Base-by-base conservation (phyloP, 148 eudicot species). In the Polygonum maritimum region DNA sequence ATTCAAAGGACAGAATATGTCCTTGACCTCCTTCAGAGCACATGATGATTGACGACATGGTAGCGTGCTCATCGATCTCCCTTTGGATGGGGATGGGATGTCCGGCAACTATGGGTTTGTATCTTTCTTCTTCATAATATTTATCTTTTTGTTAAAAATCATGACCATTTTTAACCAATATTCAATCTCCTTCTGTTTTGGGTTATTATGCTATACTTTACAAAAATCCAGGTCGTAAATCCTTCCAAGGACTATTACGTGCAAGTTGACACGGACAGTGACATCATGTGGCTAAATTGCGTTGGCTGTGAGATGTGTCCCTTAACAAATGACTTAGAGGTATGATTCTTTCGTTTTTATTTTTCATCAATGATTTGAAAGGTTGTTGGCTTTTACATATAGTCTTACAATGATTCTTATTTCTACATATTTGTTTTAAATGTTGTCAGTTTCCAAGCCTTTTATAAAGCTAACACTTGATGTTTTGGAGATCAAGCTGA, bases 231-330 rank as follows among this genome's bases (percentile, higher is more conserved):
- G 55, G 86, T 94, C 62, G 98, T 97, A 55, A 90, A 93, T 38
- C 98, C 98, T 73, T 84, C 97, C 19, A 85, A 81, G 79, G 90
- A 87, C 79, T 94, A 92, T 79, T 92, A 86, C 79, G 90, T 94
- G 86, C 98, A 94, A 89, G 98, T 94, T 45, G 98, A 94, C 75
- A 94, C 98, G 21, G 98, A 97, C 74, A 92, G 85, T 81, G 97
- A 92, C 77, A 90, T 92, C 69, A 89, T 89, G 78, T 94, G 98
- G 98, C 91, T 94, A 63, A 94, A 94, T 80, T 92, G 98, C 84
- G 86, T 90, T 79, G 87, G 89, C 76, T 94, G 98, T 82, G 74
- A n/a, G 12, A 87, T 89, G n/a, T n/a, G n/a, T n/a, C 76, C 98
- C 98, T 26, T 84, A 78, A 78, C 86, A 87, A 80, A 97, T 63